Evolutionary conservation across 208 protist species (phyloP), one percentile per base, ranked within the genome.

Genomic region (Trypanosoma congolense): DNA sequence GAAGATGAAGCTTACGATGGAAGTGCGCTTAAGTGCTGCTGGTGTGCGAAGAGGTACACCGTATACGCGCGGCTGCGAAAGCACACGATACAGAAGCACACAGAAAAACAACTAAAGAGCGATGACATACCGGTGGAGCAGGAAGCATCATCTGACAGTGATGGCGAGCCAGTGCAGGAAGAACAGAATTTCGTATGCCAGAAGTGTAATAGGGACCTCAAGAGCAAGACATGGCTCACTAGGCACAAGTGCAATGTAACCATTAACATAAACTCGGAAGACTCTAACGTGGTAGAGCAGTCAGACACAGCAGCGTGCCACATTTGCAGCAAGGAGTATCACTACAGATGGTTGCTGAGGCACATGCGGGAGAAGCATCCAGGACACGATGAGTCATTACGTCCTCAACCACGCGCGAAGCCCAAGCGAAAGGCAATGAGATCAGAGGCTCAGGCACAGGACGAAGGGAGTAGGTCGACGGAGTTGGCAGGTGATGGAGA

Each of bases 331-430:
- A 51, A 33, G n/a, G 9, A 35, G 18, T 26, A 31, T 33, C 46
- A 51, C n/a, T 33, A 51, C 46, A 51, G 19, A 51, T 51, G 25
- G 12, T 19, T 26, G 0, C 42, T 25, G 42, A 5, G 42, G n/a
- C 42, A 24, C 12, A 46, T 46, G 42, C 21, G 8, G 42, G 0
- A 0, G 22, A 51, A 51, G 21, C n/a, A 31, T 30, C 46, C 25
- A n/a, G 22, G 46, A 14, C n/a, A 51, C 46, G n/a, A 51, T 24
- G 46, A 51, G 21, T 26, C 10, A 51, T 46, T 24, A n/a, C 42
- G 42, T 46, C 46, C 26, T 51, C 19, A 22, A 30, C 46, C 46
- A 22, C 19, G 10, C 6, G 46, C 6, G 21, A 33, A 33, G 21
- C 9, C 8, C 10, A 51, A 26, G 16, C n/a, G 12, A 51, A 51